Evolutionary conservation across 2,329 filamentous ascomycete species (phyloP).

Genomic region (Rhexocercosporidium sp.): DNA sequence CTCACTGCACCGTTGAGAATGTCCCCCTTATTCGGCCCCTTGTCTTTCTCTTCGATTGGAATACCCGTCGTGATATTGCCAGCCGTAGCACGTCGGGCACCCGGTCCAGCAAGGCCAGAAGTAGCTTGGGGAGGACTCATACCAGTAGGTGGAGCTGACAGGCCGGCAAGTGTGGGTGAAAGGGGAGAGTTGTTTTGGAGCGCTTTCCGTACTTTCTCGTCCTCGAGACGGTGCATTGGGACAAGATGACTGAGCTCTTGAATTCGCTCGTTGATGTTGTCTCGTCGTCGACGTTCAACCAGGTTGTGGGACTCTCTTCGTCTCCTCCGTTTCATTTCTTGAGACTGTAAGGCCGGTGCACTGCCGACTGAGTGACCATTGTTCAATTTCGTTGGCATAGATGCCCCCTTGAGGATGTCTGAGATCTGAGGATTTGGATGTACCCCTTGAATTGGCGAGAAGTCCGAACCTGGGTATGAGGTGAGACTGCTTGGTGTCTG

Average conservation of each 20-base stretch:
- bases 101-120: conserved; percentile 84
- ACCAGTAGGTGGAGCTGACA: conserved; percentile 53
- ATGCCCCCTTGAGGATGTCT: conserved; percentile 88
- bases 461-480: conserved; percentile 87
- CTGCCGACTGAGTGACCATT: conserved; percentile 39
- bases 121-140: conserved; percentile 78
- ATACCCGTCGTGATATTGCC: conserved; percentile 92
- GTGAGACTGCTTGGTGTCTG: conserved; percentile 83
- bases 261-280: conserved; percentile 99
- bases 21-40: conserved; percentile 97
- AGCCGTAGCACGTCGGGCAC: conserved; percentile 75
- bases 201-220: conserved; percentile 96
- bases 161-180: conserved; percentile 78
- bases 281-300: conserved; percentile 90
- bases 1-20: conserved; percentile 96
- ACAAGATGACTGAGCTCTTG: conserved; percentile 95
- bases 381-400: conserved; percentile 85
- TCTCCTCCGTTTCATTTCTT: conserved; percentile 91
- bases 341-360: conserved; percentile 64
- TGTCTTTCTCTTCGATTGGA: conserved; percentile 96
- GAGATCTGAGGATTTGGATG: conserved; percentile 76
- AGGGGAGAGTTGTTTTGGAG: conserved; percentile 90
- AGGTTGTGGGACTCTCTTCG: conserved; percentile 95
- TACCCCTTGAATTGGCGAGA: conserved; percentile 76
- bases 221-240: conserved; percentile 88